These are phyloP conservation scores for Fusarium sp. DNA, from an alignment of 2,329 filamentous ascomycete genomes.

Conservation along the genomic window DNA sequence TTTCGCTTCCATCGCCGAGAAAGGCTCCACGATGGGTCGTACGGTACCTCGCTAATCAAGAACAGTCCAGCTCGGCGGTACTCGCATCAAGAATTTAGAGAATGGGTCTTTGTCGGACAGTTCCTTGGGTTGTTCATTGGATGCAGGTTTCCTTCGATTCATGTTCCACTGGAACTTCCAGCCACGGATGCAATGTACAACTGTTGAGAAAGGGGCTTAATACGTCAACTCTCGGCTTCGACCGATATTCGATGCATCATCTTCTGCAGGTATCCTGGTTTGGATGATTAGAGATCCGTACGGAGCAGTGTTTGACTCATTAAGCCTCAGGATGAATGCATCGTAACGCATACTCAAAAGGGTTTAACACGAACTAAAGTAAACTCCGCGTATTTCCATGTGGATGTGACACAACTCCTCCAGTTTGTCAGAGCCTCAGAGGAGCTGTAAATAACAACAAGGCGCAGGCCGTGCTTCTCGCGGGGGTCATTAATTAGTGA, in stretches of 20 bases:
- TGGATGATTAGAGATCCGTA: not conserved
- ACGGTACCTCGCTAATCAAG: conserved; percentile 24
- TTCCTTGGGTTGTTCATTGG: conserved; percentile 5
- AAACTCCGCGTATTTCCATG: conserved; percentile 20
- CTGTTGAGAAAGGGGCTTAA: conserved; percentile 9
- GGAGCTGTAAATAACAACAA: conserved; percentile 6
- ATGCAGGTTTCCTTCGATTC: conserved; percentile 19
- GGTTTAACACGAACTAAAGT: not conserved
- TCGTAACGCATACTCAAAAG: conserved; percentile 16
- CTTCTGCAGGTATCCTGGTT: conserved; percentile 5
- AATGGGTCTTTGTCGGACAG: conserved; percentile 12
- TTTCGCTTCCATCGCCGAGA: conserved; percentile 30
- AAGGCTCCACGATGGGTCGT: conserved; percentile 11
- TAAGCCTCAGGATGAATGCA: not conserved
- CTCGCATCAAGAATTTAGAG: conserved; percentile 10
- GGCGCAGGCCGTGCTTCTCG: conserved; percentile 16
- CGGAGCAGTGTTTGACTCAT: conserved; percentile 12
- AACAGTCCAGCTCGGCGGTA: conserved; percentile 26
- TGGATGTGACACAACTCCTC: not conserved
- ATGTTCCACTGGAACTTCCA: conserved; percentile 21
- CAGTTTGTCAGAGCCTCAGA: too few species aligned
- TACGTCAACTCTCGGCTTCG: conserved; percentile 10
- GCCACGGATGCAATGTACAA: conserved; percentile 5
- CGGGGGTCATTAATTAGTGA: conserved; percentile 5
- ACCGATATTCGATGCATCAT: conserved; percentile 11